A percentile compares a stretch with the other conserved stretches of the same genome.
Conservation (phyloP, 2,329 filamentous ascomycete genomes). For the Ambrosiella xylebori region DNA sequence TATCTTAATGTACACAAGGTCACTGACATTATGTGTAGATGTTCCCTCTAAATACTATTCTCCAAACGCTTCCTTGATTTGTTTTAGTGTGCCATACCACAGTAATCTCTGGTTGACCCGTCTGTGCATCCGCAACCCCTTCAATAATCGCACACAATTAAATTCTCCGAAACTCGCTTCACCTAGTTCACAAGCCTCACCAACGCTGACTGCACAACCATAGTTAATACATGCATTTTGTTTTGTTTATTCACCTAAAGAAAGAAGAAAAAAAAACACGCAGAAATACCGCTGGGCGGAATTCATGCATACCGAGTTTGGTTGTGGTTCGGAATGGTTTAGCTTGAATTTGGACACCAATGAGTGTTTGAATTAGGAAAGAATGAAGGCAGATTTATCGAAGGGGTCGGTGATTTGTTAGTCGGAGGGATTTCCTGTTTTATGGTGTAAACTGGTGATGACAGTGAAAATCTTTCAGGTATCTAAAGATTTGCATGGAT, state of each 20-base stretch:
- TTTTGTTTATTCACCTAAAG: not conserved
- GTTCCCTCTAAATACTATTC: not conserved
- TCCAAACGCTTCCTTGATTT: not conserved
- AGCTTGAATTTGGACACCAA: no score
- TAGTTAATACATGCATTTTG: not conserved
- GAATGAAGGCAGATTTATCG: not conserved
- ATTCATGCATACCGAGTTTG: no score
- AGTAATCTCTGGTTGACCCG: not conserved
- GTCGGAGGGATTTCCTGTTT: no score
- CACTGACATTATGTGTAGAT: not conserved
- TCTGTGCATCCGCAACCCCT: not conserved
- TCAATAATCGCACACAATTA: not conserved
- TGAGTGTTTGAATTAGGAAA: not conserved
- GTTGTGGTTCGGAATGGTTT: no score
- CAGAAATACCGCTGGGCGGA: not conserved
- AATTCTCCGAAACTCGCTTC: not conserved
- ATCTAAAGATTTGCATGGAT: no score
- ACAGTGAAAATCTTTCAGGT: no score
- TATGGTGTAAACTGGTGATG: no score
- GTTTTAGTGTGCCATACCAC: not conserved
- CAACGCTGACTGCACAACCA: no score
- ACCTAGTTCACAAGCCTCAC: not conserved
- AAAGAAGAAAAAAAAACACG: not conserved
- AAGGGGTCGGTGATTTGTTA: not conserved
- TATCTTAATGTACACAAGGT: not conserved